Percentiles rank a stretch among this genome's conserved stretches.
phyloP scores from a whole-genome alignment of 2,329 filamentous ascomycete genomes.

The Hypoxylon sp. region DNA sequence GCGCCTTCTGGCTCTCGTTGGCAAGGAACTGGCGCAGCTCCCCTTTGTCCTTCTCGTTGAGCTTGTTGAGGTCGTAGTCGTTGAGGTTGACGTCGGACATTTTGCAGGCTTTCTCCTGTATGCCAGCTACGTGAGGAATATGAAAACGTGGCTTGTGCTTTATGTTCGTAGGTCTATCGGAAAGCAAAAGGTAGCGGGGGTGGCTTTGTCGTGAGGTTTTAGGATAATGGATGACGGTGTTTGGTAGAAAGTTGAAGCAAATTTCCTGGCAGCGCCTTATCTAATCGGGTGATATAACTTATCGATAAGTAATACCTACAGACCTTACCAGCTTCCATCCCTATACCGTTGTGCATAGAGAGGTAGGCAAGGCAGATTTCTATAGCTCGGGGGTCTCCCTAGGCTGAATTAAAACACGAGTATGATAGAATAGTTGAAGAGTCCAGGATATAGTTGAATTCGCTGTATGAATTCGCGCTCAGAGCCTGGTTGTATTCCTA shows the following conservation, averaged over 20 bases:
- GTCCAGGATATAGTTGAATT: neutral
- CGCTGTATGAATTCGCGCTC: neutral
- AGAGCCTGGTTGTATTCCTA: neutral
- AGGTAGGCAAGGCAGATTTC: too few species aligned
- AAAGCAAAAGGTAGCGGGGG: neutral
- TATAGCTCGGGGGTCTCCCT: too few species aligned
- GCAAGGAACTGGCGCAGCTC: constrained; percentile 89
- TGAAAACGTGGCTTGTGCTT: neutral
- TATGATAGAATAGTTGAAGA: too few species aligned
- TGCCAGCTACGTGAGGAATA: neutral
- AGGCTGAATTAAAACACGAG: too few species aligned
- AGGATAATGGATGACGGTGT: constrained; percentile 20
- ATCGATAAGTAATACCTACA: constrained; percentile 23
- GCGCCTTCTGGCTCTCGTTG: constrained; percentile 88
- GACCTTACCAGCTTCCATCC: too few species aligned
- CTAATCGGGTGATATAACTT: constrained; percentile 17
- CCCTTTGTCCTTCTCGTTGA: constrained; percentile 84
- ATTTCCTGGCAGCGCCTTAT: constrained; percentile 22
- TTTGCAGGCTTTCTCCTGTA: constrained; percentile 4
- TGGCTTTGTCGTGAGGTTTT: neutral
- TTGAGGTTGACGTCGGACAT: constrained; percentile 57
- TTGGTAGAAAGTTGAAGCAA: constrained; percentile 3
- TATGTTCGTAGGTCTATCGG: neutral
- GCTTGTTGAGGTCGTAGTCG: constrained; percentile 76
- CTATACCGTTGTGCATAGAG: too few species aligned